Percentiles rank a stretch among this genome's conserved stretches.
These are phyloP conservation scores for Bauhinia variegata DNA, from an alignment of 306 rosid genomes.

Conservation along the genomic window DNA sequence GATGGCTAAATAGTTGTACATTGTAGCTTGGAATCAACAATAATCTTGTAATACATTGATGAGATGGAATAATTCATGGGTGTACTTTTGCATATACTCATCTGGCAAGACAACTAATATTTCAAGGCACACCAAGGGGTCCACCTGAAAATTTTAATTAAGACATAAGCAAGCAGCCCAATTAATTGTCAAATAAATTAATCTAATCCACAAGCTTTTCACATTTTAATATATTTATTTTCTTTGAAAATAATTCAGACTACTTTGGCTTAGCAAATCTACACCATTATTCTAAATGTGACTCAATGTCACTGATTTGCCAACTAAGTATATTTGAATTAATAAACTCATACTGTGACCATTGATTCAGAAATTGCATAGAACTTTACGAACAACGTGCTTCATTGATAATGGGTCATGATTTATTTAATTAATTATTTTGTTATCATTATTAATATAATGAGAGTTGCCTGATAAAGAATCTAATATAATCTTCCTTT, in stretches of 20 bases:
- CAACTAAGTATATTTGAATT: too few species aligned
- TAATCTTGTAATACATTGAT: neutral
- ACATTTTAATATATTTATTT: slow-evolving; percentile 12
- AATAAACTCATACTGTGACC: too few species aligned
- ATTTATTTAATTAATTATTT: slow-evolving; percentile 1
- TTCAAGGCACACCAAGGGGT: slow-evolving; percentile 12
- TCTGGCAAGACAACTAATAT: slow-evolving; percentile 31
- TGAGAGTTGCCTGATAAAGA: slow-evolving; percentile 38
- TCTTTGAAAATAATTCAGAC: neutral
- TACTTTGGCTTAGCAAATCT: too few species aligned
- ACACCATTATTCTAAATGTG: too few species aligned
- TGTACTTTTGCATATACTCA: slow-evolving; percentile 27
- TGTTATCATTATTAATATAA: slow-evolving; percentile 5
- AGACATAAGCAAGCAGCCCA: slow-evolving; percentile 10
- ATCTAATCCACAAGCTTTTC: slow-evolving; percentile 19
- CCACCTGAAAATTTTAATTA: slow-evolving; percentile 45
- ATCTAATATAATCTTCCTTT: slow-evolving; percentile 22
- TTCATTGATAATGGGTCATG: too few species aligned
- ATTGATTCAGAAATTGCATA: too few species aligned
- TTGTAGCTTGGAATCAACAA: neutral
- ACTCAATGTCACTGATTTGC: too few species aligned
- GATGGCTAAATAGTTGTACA: neutral
- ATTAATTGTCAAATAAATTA: slow-evolving; percentile 12
- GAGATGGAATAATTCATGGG: slow-evolving; percentile 14
- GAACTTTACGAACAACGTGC: too few species aligned